Percentiles rank a stretch among this genome's conserved stretches.
phyloP scores from a whole-genome alignment of 2,329 filamentous ascomycete species.

The Aschersonia sp. region DNA sequence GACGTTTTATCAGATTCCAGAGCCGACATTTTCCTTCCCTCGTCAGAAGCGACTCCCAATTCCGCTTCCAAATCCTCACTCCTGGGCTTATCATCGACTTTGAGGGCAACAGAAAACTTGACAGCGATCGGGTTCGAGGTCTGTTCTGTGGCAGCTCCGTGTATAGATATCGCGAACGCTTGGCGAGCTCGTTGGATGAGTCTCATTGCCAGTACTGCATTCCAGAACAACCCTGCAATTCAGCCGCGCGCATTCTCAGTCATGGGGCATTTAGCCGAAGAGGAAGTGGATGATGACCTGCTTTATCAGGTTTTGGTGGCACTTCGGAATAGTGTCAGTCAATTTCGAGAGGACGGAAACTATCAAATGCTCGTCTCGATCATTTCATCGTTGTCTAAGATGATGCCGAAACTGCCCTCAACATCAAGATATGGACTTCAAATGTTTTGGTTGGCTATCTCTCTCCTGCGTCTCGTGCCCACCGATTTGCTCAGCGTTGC shows the following conservation, averaged over 20 bases:
- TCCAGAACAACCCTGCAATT: conserved; percentile 58
- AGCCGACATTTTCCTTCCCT: conserved; percentile 40
- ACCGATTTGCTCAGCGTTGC: conserved; percentile 49
- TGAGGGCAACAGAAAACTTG: conserved; percentile 44
- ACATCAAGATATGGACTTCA: conserved; percentile 54
- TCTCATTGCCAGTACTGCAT: conserved; percentile 55
- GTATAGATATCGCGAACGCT: conserved; percentile 48
- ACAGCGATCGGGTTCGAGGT: conserved; percentile 48
- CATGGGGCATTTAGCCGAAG: conserved; percentile 56
- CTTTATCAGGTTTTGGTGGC: conserved; percentile 58
- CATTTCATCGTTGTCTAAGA: conserved; percentile 51
- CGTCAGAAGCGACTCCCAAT: conserved; percentile 19
- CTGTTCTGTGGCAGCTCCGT: conserved; percentile 47
- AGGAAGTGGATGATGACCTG: conserved; percentile 57
- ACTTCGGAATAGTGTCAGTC: conserved; percentile 47
- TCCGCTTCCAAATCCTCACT: conserved; percentile 34
- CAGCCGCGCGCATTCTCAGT: conserved; percentile 55
- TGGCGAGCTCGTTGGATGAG: conserved; percentile 65
- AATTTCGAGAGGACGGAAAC: conserved; percentile 48
- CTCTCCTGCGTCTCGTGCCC: conserved; percentile 49
- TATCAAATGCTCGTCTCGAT: conserved; percentile 57
- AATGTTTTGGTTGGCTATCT: conserved; percentile 56
- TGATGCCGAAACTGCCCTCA: conserved; percentile 54
- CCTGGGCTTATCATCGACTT: conserved; percentile 35
- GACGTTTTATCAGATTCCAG: conserved; percentile 44